phyloP scores from a whole-genome alignment of 1,139 yeast species.

The Debaryomycetaceae sp. region DNA sequence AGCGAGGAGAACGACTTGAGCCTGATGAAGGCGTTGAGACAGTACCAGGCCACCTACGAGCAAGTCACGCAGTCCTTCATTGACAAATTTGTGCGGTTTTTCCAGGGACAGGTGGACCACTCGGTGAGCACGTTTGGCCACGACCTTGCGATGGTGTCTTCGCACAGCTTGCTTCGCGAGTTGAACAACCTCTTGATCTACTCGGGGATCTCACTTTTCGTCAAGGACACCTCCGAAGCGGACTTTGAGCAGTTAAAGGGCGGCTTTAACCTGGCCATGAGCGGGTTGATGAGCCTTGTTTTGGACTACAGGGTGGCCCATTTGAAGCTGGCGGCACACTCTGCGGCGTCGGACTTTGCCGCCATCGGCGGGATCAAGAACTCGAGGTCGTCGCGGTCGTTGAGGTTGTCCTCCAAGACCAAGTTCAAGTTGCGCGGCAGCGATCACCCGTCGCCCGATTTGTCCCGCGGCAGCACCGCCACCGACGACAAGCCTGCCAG shows the following conservation, averaged over 20 bases:
- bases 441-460: conserved; percentile 2
- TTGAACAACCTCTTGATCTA: conserved; percentile 47
- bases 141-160: conserved; percentile 20
- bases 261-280: conserved; percentile 21
- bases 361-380: conserved; percentile 1
- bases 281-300: conserved; percentile 26
- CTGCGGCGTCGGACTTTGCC: conserved; percentile 5
- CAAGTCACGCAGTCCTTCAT: conserved; percentile 52
- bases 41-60: conserved; percentile 62
- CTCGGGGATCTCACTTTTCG: conserved; percentile 61
- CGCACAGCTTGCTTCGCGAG: conserved; percentile 23
- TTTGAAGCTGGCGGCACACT: conserved; percentile 16
- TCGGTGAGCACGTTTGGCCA: conserved; percentile 27
- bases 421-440: conserved; percentile 9
- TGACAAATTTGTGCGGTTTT: conserved; percentile 41
- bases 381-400: conserved; percentile 21
- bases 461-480: conserved; percentile 4
- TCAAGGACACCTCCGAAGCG: conserved; percentile 50
- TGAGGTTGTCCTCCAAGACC: conserved; percentile 27
- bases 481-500: conserved; percentile 10
- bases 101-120: conserved; percentile 39
- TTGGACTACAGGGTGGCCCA: conserved; percentile 21
- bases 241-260: conserved; percentile 28
- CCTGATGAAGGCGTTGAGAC: conserved; percentile 69
- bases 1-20: conserved; percentile 41